Evolutionary conservation across 2,329 filamentous ascomycete genomes (phyloP), one percentile per base, ranked within the genome.

Genomic region (Epichloe hybrida): DNA sequence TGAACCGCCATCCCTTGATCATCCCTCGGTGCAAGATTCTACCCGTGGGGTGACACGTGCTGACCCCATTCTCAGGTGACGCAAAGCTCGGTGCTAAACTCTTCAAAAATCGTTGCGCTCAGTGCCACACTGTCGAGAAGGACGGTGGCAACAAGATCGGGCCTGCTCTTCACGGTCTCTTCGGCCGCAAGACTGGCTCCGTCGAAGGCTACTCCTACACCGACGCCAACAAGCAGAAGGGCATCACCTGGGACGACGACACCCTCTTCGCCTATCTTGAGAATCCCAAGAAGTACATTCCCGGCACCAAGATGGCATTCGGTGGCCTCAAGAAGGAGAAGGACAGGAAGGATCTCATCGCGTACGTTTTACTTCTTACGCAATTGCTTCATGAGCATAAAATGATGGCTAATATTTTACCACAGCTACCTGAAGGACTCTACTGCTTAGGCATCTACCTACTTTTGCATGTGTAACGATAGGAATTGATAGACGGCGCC

Each of bases 211-310:
- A 86, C 83, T 77, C 88, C 68, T 98, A 97, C 84, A 95, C 93
- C 73, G 93, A 98, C 69, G 93, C 91, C 81, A 98, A 98, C 87
- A 97, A 97, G 86, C 76, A 85, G 68, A 95, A 95, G 79, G 90
- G 84, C 65, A 82, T 98, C 63, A 79, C 74, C 64, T 98, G 93
- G 93, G 74, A 88, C 62, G 83, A 95, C 68, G 71, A 82, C 59
- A 86, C 87, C 72, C 81, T 98, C 64, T 97, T 95, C 75, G 80
- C 84, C 61, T 98, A 98, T 84, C 90, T 98, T 66, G 93, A 98
- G 83, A 97, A 97, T 86, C 93, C 93, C 76, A 98, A 98, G 86
- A 97, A 97, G 82, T 98, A 90, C 83, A 96, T 98, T 60, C 93
- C 93, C 62, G 93, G 93, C 63, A 98, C 93, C 77, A 98, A 97